Percentiles rank a stretch among this genome's conserved stretches.
phyloP scores from a whole-genome alignment of 2,329 filamentous ascomycete genomes.

The Fusarium equiseti region DNA sequence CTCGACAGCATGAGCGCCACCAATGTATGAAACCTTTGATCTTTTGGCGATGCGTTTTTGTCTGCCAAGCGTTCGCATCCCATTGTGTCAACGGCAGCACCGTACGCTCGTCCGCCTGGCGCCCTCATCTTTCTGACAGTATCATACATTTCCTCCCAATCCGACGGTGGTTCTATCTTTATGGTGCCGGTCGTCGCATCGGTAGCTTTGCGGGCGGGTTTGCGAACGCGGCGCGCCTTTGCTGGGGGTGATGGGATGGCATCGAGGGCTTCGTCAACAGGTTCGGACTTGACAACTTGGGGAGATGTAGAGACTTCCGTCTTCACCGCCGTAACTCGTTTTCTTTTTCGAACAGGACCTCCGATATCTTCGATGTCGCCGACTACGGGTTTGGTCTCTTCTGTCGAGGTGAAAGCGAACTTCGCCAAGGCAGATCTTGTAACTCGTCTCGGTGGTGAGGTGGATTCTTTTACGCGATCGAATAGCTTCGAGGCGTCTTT shows the following conservation, averaged over 20 bases:
- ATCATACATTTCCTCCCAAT: constrained; percentile 87
- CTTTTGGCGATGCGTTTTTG: constrained; percentile 60
- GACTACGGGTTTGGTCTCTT: constrained; percentile 39
- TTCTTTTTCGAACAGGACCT: constrained; percentile 50
- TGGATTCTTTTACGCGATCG: constrained; percentile 50
- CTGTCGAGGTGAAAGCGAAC: constrained; percentile 56
- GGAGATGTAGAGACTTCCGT: constrained; percentile 26
- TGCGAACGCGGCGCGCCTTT: constrained; percentile 54
- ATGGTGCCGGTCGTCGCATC: constrained; percentile 57
- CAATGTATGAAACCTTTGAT: constrained; percentile 85
- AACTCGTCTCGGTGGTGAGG: constrained; percentile 57
- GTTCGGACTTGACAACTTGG: constrained; percentile 56
- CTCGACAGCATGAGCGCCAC: constrained; percentile 90
- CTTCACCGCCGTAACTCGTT: constrained; percentile 41
- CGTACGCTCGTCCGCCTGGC: constrained; percentile 65
- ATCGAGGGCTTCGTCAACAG: constrained; percentile 45
- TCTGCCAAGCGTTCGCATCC: constrained; percentile 85
- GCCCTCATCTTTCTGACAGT: constrained; percentile 81
- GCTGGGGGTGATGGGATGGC: constrained; percentile 44
- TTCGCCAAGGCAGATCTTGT: constrained; percentile 63
- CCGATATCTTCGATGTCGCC: constrained; percentile 70
- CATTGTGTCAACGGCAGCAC: constrained; percentile 97
- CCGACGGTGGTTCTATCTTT: constrained; percentile 71
- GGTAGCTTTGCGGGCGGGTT: constrained; percentile 60
- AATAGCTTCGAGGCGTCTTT: constrained; percentile 70